These are phyloP conservation scores for Kwoniella shandongensis DNA, from an alignment of 768 basidiomycete genomes.

Conservation along the genomic window DNA sequence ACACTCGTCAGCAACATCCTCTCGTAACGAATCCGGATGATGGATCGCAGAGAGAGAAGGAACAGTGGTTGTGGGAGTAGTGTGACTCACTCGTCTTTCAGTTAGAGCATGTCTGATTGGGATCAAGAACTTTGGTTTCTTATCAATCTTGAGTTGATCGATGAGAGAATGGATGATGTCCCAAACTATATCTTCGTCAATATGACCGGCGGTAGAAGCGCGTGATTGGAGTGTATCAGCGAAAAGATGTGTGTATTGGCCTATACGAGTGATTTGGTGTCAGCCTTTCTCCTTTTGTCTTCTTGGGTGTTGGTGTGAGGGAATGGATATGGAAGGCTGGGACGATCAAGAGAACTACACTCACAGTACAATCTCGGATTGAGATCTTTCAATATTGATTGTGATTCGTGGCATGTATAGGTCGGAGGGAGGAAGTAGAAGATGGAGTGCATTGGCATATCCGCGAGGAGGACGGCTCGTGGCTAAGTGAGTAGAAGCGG, in stretches of 20 bases:
- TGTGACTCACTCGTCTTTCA: constrained; percentile 77
- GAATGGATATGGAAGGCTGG: not conserved
- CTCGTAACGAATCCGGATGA: too few species aligned
- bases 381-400: constrained; percentile 52
- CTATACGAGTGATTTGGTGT: not conserved
- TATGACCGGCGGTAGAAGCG: constrained; percentile 23
- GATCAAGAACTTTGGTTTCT: constrained; percentile 65
- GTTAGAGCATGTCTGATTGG: constrained; percentile 74
- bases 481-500: too few species aligned
- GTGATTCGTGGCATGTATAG: constrained; percentile 61
- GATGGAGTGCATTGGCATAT: constrained; percentile 67
- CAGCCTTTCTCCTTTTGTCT: not conserved
- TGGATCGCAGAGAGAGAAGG: too few species aligned
- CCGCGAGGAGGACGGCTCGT: constrained; percentile 57
- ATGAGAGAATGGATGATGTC: constrained; percentile 45
- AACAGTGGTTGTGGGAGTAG: too few species aligned
- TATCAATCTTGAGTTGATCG: constrained; percentile 14
- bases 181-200: constrained; percentile 55
- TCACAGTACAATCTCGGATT: constrained; percentile 17
- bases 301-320: too few species aligned
- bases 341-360: constrained; percentile 3
- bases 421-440: constrained; percentile 79
- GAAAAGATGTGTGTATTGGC: constrained; percentile 17
- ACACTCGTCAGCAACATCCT: too few species aligned
- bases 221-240: constrained; percentile 19